phyloP scores from a whole-genome alignment of 1,284 basidiomycete species.

The Tilletiopsis washingtonensis region DNA sequence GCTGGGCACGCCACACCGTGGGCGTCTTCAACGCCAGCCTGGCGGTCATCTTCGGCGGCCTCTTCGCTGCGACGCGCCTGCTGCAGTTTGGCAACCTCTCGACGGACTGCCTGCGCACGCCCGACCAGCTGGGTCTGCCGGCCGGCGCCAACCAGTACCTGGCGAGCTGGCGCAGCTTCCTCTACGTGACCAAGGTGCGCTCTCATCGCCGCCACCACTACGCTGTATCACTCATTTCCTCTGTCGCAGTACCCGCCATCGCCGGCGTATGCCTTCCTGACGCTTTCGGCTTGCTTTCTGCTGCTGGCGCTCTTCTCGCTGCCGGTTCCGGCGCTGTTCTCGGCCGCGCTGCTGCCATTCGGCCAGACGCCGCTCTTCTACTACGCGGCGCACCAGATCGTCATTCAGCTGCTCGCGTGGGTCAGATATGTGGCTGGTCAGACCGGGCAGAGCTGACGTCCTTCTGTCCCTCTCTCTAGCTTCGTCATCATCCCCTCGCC shows the following conservation, averaged over 20 bases:
- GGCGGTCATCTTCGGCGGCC: constrained; percentile 8
- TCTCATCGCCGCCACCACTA: no score
- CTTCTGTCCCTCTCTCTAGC: no score
- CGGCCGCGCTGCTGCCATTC: no score
- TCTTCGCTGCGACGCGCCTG: constrained; percentile 25
- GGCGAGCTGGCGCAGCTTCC: constrained; percentile 18
- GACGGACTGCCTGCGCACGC: constrained; percentile 22
- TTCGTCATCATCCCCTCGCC: no score
- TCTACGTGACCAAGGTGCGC: constrained; percentile 37
- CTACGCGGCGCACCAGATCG: no score
- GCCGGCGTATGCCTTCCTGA: constrained; percentile 22
- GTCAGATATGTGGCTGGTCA: no score
- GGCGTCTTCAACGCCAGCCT: background rate
- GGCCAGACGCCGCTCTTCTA: no score
- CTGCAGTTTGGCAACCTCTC: constrained; percentile 30
- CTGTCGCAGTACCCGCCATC: constrained; percentile 30
- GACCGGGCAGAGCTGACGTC: no score
- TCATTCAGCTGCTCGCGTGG: no score
- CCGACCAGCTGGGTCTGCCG: constrained; percentile 7
- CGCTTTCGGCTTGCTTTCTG: constrained; percentile 21
- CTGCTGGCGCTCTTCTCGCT: constrained; percentile 27
- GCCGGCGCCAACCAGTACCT: constrained; percentile 19
- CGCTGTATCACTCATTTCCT: background rate
- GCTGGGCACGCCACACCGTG: constrained; percentile 2
- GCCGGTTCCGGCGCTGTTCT: no score